A percentile compares a stretch with the other conserved stretches of the same genome.
phyloP scores from a whole-genome alignment of 2,329 filamentous ascomycete genomes.

The Furcasterigmium sp. region DNA sequence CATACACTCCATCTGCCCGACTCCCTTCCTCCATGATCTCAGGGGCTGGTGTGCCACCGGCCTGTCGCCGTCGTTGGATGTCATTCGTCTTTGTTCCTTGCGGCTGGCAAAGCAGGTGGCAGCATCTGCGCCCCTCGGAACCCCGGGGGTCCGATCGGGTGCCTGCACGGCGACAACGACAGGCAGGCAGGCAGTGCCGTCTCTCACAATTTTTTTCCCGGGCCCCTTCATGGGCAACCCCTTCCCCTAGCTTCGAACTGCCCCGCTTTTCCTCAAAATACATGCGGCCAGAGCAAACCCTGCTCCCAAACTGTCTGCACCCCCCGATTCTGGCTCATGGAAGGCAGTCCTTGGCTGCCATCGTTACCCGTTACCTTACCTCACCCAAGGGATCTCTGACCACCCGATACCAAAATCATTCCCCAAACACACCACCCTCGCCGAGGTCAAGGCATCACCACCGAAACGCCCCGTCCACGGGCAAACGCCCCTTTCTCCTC shows the following conservation, averaged over 20 bases:
- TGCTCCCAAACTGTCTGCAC: not conserved
- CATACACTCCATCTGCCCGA: not conserved
- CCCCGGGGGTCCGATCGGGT: not conserved
- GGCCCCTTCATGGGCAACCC: not conserved
- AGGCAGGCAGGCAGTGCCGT: not conserved
- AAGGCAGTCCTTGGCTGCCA: not conserved
- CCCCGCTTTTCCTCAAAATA: not conserved
- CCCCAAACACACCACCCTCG: not conserved
- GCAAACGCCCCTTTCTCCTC: not conserved
- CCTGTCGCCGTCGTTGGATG: no score
- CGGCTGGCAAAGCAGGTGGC: not conserved
- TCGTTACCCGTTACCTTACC: not conserved
- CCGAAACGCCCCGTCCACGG: not conserved
- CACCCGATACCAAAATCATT: not conserved
- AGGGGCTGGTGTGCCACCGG: no score
- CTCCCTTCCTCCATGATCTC: not conserved
- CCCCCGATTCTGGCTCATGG: not conserved
- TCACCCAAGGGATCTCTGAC: not conserved
- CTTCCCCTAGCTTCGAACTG: not conserved
- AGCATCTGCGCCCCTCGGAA: not conserved
- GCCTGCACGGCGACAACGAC: not conserved
- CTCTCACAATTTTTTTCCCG: not conserved
- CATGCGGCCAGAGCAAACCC: not conserved
- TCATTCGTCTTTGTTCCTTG: no score
- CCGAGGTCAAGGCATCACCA: not conserved